A percentile compares a stretch with the other conserved stretches of the same genome.
Evolutionary conservation across 192 early-diverging fungal species (phyloP).

Genomic region (Podila minutissima): DNA sequence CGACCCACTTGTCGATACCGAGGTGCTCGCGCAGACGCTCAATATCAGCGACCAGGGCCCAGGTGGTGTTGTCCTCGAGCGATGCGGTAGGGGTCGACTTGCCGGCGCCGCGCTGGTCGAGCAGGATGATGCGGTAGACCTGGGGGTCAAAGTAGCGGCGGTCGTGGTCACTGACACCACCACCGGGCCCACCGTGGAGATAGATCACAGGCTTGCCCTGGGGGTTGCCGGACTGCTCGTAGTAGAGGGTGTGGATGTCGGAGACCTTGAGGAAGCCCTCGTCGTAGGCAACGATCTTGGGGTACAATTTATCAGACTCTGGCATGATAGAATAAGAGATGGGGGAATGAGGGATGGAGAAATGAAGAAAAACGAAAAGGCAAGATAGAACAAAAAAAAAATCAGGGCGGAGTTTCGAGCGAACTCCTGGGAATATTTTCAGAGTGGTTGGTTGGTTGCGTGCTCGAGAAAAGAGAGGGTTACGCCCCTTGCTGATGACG

Average conservation of each 20-base stretch:
- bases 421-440: too few relatives aligned
- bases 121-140: conserved; percentile 70
- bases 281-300: conserved; percentile 62
- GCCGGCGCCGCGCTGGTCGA: conserved; percentile 76
- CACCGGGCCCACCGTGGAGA: conserved; percentile 69
- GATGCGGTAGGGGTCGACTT: conserved; percentile 72
- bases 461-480: too few relatives aligned
- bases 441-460: too few relatives aligned
- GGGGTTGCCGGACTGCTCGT: conserved; percentile 72
- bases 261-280: conserved; percentile 65
- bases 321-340: conserved; percentile 20
- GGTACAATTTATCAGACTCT: conserved; percentile 41
- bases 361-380: too few relatives aligned
- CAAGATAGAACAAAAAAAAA: too few relatives aligned
- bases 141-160: conserved; percentile 62
- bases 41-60: conserved; percentile 71
- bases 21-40: conserved; percentile 69
- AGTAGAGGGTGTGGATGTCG: conserved; percentile 67
- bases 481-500: too few relatives aligned
- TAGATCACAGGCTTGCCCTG: conserved; percentile 63
- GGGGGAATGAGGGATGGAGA: too few relatives aligned
- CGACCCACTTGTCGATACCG: conserved; percentile 75
- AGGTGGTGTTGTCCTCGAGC: conserved; percentile 74
- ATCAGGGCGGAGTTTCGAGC: too few relatives aligned
- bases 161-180: conserved; percentile 62